phyloP scores from a whole-genome alignment of 106 monocot species.

The Vanilla planifolia region DNA sequence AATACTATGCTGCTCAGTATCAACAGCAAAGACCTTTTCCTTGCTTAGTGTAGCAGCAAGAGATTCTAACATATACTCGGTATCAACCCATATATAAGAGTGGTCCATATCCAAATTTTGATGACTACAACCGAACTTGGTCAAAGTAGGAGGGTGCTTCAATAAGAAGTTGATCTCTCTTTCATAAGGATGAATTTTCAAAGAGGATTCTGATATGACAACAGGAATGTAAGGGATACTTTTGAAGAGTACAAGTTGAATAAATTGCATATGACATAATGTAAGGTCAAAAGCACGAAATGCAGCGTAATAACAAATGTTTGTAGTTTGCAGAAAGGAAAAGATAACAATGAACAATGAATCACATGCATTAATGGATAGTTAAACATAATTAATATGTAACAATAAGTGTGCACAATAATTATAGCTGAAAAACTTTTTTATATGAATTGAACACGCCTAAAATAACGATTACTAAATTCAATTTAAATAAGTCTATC shows the following conservation, averaged over 20 bases:
- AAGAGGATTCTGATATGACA: slow-evolving; percentile 31
- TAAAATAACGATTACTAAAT: too few relatives aligned
- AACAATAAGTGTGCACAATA: too few relatives aligned
- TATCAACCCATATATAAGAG: slow-evolving; percentile 53
- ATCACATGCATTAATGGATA: background rate
- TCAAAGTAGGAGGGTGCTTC: slow-evolving; percentile 20
- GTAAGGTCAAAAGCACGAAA: too few relatives aligned
- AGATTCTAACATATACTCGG: slow-evolving; percentile 42
- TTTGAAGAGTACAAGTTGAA: too few relatives aligned
- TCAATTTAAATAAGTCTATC: too few relatives aligned
- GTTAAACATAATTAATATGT: background rate
- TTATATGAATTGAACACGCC: too few relatives aligned
- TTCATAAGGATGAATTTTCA: slow-evolving; percentile 61
- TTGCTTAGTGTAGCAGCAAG: slow-evolving; percentile 40
- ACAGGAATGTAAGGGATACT: background rate
- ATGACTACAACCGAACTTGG: slow-evolving; percentile 4
- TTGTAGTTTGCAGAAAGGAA: too few relatives aligned
- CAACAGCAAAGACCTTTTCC: slow-evolving; percentile 69
- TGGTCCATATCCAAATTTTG: slow-evolving; percentile 11
- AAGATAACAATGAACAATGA: too few relatives aligned
- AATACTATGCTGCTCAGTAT: slow-evolving; percentile 94
- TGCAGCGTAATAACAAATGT: too few relatives aligned
- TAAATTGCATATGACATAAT: background rate
- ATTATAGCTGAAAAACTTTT: too few relatives aligned
- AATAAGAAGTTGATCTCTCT: slow-evolving; percentile 39